Percentiles rank a stretch among this genome's conserved stretches.
Conservation (phyloP, 192 early-diverging fungal species). For the Rhizophagus prolifer region DNA sequence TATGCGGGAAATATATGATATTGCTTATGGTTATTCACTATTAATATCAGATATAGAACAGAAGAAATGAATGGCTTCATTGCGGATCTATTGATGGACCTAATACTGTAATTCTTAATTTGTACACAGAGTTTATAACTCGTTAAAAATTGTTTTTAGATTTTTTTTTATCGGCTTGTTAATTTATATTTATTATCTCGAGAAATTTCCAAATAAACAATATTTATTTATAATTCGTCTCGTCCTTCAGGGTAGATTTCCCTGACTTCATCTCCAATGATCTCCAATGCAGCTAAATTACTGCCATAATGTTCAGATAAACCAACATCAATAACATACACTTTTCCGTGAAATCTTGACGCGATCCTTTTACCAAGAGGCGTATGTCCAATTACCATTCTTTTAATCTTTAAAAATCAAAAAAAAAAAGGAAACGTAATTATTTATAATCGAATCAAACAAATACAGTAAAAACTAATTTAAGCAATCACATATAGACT, state of each 20-base stretch:
- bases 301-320: slow-evolving; percentile 68
- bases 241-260: not conserved
- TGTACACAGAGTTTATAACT: too few relatives aligned
- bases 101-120: too few relatives aligned
- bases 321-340: slow-evolving; percentile 73
- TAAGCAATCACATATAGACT: not conserved
- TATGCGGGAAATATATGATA: too few relatives aligned
- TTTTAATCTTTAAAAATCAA: slow-evolving; percentile 49
- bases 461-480: not conserved
- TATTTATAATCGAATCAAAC: not conserved
- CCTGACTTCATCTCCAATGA: slow-evolving; percentile 51
- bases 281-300: slow-evolving; percentile 69
- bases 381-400: slow-evolving; percentile 74
- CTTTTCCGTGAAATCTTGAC: slow-evolving; percentile 58
- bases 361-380: slow-evolving; percentile 52
- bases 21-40: too few relatives aligned
- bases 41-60: too few relatives aligned
- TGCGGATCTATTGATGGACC: not conserved
- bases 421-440: not conserved
- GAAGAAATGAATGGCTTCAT: not conserved
- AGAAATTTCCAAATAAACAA: too few relatives aligned
- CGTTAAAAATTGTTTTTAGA: too few relatives aligned
- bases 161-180: too few relatives aligned
- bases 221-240: too few relatives aligned
- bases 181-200: too few relatives aligned